Evolutionary conservation across 2,329 filamentous ascomycete species (phyloP).

Genomic region (Aspergillus tanneri): DNA sequence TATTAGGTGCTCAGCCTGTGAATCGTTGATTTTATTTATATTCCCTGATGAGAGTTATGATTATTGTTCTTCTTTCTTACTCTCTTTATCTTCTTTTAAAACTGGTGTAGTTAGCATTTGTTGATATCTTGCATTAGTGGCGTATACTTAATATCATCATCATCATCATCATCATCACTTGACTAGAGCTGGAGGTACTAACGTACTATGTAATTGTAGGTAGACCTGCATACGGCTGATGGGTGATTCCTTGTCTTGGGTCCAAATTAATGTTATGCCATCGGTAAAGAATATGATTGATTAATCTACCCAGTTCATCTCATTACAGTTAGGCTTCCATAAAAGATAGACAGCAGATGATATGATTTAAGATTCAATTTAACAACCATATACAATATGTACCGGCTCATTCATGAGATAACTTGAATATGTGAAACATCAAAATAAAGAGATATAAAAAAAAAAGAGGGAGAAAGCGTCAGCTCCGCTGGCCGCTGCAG

Average conservation of each 20-base stretch:
- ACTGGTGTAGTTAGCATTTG: background rate
- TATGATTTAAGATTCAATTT: background rate
- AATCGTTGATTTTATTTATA: constrained; percentile 25
- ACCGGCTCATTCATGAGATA: constrained; percentile 3
- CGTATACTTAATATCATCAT: background rate
- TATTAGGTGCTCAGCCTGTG: constrained; percentile 55
- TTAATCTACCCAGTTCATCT: too few relatives aligned
- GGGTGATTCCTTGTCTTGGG: too few relatives aligned
- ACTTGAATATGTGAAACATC: constrained; percentile 8
- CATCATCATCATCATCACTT: too few relatives aligned
- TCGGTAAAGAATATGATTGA: too few relatives aligned
- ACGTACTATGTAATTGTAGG: too few relatives aligned
- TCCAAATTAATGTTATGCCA: too few relatives aligned
- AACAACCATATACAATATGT: background rate
- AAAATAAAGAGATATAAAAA: constrained; percentile 8
- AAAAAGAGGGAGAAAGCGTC: constrained; percentile 14
- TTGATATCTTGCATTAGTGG: constrained; percentile 5
- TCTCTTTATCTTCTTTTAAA: background rate
- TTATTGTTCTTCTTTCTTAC: background rate
- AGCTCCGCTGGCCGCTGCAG: constrained; percentile 18
- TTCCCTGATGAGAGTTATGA: constrained; percentile 2
- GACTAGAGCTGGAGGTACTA: too few relatives aligned
- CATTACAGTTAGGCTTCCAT: too few relatives aligned
- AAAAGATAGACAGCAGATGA: too few relatives aligned
- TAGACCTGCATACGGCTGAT: too few relatives aligned